Base-by-base conservation (phyloP, 495 filamentous ascomycete genomes). In the Rostrohypoxylon terebratum region DNA sequence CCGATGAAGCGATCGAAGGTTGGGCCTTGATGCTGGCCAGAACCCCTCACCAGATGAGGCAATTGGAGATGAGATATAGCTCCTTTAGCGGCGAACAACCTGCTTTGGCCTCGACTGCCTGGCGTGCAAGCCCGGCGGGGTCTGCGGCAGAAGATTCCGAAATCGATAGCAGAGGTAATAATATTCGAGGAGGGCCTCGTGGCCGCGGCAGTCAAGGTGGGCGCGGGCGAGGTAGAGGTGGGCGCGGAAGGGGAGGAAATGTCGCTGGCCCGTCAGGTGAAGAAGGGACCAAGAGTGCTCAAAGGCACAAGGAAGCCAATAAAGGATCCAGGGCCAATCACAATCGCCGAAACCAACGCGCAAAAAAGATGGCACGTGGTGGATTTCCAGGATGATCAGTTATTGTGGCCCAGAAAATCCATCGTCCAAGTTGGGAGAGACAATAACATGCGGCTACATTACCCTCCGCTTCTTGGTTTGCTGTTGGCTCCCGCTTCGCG, bases 1-100 rank as follows among this genome's bases (percentile, higher is more conserved):
- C 93, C 1, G 95, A 99, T 70, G 96, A 99, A 77, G 91, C 90
- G 6, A 92, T 99, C 47, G 96, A 99, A 78, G 96, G 96, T 13
- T 99, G 94, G 94, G 92, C 86, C 2, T 79, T 97, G 23, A 97
- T 98, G 93, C 76, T 97, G 1, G 76, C 78, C 6, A 83, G 94
- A 25, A 91, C 96, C 73, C 86, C 89, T n/a, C 84, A 85, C 68
- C 83, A 89, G 51, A 78, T 90, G 75, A 83, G 86, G 66, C 83
- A 85, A 70, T 77, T 98, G 50, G 91, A 94, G 80, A 83, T 83
- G 59, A 88, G 85, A 74, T 90, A 90, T 71, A 85, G 87, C 16
- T 81, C 85, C 70, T 89, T 87, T 59, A 78, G 81, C 25, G 90
- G 88, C 0, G 79, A 81, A 57, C 93, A 96, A 77, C 81, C 75